Conservation (phyloP, 2,329 filamentous ascomycete species). For the Alternaria sp. region DNA sequence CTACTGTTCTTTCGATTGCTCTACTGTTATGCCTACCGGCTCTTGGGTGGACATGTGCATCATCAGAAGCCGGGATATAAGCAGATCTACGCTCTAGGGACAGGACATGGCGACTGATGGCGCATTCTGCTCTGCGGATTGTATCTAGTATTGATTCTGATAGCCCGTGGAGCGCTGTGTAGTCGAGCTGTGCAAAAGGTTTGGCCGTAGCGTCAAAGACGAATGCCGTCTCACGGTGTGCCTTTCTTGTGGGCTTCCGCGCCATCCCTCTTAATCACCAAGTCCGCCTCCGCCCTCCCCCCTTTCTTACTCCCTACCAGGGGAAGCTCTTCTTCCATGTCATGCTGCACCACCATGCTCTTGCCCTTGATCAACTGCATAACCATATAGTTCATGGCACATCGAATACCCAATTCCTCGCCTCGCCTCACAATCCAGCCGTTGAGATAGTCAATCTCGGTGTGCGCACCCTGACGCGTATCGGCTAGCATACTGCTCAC, state of each 20-base stretch:
- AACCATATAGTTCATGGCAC: conserved; percentile 75
- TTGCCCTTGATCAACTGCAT: conserved; percentile 76
- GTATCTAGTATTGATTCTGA: neutral
- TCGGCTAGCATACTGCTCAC: conserved; percentile 72
- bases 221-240: neutral
- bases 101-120: neutral
- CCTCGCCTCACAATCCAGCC: conserved; percentile 83
- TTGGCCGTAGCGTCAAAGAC: neutral
- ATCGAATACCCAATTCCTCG: conserved; percentile 72
- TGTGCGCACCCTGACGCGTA: conserved; percentile 64
- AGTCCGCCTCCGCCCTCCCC: conserved; percentile 5
- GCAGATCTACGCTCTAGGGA: neutral
- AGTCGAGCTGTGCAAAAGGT: neutral
- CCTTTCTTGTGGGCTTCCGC: neutral
- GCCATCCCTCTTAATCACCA: neutral
- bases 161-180: neutral
- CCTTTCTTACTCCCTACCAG: conserved; percentile 25
- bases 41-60: conserved; percentile 18
- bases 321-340: conserved; percentile 50
- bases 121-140: neutral
- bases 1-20: neutral
- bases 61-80: neutral
- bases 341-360: conserved; percentile 54
- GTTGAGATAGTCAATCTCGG: conserved; percentile 85
- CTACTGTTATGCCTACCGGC: conserved; percentile 9